phyloP scores from a whole-genome alignment of 345 rosid genomes.

The Camelina sativa region DNA sequence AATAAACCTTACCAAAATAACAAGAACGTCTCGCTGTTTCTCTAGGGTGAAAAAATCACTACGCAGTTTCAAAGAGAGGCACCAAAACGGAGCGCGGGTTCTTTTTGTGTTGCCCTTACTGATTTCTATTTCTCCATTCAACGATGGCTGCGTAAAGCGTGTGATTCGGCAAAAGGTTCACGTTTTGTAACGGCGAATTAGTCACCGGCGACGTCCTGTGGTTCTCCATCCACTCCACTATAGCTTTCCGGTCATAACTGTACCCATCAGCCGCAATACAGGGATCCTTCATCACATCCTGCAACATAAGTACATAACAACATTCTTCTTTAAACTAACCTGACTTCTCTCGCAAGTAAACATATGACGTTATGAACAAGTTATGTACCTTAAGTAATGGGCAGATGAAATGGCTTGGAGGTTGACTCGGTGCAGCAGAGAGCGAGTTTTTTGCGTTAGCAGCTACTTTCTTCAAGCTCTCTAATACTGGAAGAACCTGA shows the following conservation, averaged over 20 bases:
- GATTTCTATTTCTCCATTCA: conserved; percentile 64
- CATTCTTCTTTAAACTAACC: background rate
- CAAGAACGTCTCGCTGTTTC: conserved; percentile 15
- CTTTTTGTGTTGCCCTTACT: background rate
- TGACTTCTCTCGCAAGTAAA: conserved; percentile 17
- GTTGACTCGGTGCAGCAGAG: conserved; percentile 23
- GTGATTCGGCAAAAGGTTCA: conserved; percentile 68
- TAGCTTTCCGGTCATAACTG: conserved; percentile 75
- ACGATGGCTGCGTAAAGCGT: conserved; percentile 65
- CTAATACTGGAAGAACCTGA: conserved; percentile 70
- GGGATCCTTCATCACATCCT: conserved; percentile 85
- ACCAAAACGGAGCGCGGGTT: conserved; percentile 11
- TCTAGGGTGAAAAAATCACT: background rate
- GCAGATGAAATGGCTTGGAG: conserved; percentile 77
- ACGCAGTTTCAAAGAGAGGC: conserved; percentile 13
- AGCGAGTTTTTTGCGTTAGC: conserved; percentile 41
- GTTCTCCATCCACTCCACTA: conserved; percentile 68
- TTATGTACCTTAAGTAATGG: conserved; percentile 74
- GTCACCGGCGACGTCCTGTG: conserved; percentile 74
- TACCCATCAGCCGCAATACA: conserved; percentile 92
- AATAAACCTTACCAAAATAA: too few species aligned
- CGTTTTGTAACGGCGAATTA: conserved; percentile 50
- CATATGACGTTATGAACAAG: conserved; percentile 13
- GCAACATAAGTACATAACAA: conserved; percentile 31
- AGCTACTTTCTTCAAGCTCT: conserved; percentile 64